A percentile compares a stretch with the other conserved stretches of the same genome.
phyloP scores from a whole-genome alignment of 768 basidiomycete genomes.

The Hortiboletus flavorubellus region DNA sequence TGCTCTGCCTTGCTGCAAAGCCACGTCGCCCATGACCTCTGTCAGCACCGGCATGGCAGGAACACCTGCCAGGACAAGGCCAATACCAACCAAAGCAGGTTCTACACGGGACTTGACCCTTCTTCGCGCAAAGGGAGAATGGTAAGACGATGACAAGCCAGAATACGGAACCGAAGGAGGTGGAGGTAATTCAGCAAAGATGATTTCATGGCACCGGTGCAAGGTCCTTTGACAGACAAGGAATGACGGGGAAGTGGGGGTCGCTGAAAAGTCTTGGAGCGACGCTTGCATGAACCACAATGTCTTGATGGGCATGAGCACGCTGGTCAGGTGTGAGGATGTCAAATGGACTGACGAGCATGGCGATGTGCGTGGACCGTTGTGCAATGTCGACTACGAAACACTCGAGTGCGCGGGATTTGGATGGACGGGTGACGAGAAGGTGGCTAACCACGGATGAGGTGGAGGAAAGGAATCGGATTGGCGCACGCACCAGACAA shows the following conservation, averaged over 20 bases:
- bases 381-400: conserved; percentile 89
- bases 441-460: conserved; percentile 65
- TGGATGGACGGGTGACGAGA: conserved; percentile 87
- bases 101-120: conserved; percentile 71
- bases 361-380: conserved; percentile 90
- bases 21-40: conserved; percentile 74
- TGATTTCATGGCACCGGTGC: conserved; percentile 92
- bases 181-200: conserved; percentile 83
- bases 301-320: conserved; percentile 50
- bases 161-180: conserved; percentile 67
- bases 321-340: conserved; percentile 13
- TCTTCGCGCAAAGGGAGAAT: conserved; percentile 48
- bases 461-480: neutral
- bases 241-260: conserved; percentile 70
- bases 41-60: conserved; percentile 76
- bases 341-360: conserved; percentile 67
- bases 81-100: conserved; percentile 82
- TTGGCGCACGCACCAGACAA: conserved; percentile 62
- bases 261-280: conserved; percentile 65
- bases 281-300: conserved; percentile 99
- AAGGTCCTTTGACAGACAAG: conserved; percentile 88
- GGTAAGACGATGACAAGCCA: conserved; percentile 47
- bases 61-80: conserved; percentile 70
- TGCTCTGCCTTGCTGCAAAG: conserved; percentile 83
- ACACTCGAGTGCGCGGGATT: conserved; percentile 88